These are phyloP conservation scores for Torulaspora microellipsoides DNA, from an alignment of 805 yeast genomes.

Conservation along the genomic window DNA sequence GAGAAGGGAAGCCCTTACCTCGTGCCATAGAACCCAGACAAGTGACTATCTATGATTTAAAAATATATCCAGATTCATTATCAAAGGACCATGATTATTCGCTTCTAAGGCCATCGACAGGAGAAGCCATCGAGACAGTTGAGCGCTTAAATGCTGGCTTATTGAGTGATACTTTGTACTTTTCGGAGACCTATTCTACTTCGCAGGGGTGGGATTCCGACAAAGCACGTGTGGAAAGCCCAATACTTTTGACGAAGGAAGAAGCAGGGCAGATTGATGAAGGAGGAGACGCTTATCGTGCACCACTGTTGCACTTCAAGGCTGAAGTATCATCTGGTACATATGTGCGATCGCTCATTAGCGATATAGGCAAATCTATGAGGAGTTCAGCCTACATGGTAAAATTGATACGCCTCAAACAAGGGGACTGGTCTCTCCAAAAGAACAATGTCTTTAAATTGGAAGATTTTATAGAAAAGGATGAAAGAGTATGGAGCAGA, in stretches of 20 bases:
- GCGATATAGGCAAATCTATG: conserved; percentile 82
- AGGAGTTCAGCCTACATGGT: conserved; percentile 87
- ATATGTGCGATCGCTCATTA: conserved; percentile 81
- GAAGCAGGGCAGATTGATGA: conserved; percentile 26
- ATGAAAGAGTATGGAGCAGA: conserved; percentile 65
- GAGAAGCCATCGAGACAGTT: conserved; percentile 24
- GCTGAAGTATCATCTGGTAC: conserved; percentile 92
- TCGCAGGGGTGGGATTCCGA: conserved; percentile 40
- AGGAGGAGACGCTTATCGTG: conserved; percentile 41
- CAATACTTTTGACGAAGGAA: conserved; percentile 38
- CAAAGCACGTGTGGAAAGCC: conserved; percentile 38
- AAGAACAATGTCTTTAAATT: conserved; percentile 62
- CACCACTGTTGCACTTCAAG: conserved; percentile 68
- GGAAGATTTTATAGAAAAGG: conserved; percentile 57
- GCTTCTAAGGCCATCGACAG: conserved; percentile 37
- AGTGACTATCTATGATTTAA: conserved; percentile 54
- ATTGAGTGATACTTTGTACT: conserved; percentile 57
- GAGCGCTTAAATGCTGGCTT: conserved; percentile 45
- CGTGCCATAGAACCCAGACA: conserved; percentile 72
- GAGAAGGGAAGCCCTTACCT: conserved; percentile 82
- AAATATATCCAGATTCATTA: conserved; percentile 48
- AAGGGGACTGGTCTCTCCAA: conserved; percentile 79
- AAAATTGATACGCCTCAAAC: conserved; percentile 63
- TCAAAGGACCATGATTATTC: conserved; percentile 52
- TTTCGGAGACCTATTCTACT: conserved; percentile 52